Evolutionary conservation across 192 early-diverging fungal genomes (phyloP).

Genomic region (Funneliformis geosporum): DNA sequence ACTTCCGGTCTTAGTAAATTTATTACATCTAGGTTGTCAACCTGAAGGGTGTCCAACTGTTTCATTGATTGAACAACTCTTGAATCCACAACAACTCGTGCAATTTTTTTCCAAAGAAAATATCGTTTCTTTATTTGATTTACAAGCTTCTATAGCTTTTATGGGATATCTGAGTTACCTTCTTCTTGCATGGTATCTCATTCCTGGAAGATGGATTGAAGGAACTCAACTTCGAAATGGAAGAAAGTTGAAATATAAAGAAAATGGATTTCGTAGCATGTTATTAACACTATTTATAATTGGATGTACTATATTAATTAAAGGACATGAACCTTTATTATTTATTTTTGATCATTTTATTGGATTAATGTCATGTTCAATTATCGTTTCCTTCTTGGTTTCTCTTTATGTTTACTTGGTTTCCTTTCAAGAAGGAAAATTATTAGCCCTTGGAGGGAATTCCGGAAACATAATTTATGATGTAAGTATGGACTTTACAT

Average conservation of each 20-base stretch:
- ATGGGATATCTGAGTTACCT: conserved; percentile 71
- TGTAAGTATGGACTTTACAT: conserved; percentile 35
- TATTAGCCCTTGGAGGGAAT: conserved; percentile 86
- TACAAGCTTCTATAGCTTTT: conserved; percentile 56
- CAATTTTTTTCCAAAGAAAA: conserved; percentile 32
- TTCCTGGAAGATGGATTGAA: conserved; percentile 66
- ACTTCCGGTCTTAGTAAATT: conserved; percentile 48
- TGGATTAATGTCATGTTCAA: conserved; percentile 68
- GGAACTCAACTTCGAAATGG: conserved; percentile 77
- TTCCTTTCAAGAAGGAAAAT: conserved; percentile 67
- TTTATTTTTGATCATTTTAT: conserved; percentile 84
- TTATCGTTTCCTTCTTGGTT: conserved; percentile 64
- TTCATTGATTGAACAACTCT: conserved; percentile 24
- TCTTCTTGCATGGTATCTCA: conserved; percentile 60
- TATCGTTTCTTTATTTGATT: conserved; percentile 47
- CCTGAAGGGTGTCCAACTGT: conserved; percentile 56
- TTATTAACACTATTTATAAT: conserved; percentile 53
- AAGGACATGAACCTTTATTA: conserved; percentile 66
- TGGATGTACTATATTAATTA: conserved; percentile 38
- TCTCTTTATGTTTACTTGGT: conserved; percentile 72
- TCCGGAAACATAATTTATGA: conserved; percentile 90
- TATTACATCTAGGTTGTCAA: conserved; percentile 47
- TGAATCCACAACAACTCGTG: conserved; percentile 30
- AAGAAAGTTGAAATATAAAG: conserved; percentile 73
- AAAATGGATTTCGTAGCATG: conserved; percentile 76